Evolutionary conservation across 2,329 filamentous ascomycete species (phyloP), one percentile per base, ranked within the genome.

Genomic region (Lithohypha guttulata): DNA sequence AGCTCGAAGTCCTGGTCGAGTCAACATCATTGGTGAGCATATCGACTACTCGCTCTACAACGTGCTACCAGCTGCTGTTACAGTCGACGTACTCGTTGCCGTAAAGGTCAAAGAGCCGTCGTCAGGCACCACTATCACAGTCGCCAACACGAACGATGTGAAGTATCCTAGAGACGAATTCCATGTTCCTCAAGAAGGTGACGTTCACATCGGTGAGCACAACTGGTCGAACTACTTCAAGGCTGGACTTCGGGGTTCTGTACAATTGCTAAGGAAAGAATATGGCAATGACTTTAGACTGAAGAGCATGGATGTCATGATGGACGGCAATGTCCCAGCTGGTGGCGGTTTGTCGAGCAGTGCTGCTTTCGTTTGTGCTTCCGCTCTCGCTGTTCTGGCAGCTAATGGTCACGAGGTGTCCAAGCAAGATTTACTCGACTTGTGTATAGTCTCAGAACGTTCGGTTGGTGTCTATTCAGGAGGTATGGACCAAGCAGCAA

Each of bases 181-280:
- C 57, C 70, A 77, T 31, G 71, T 95, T 6, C 74, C 81, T 3
- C 53, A 57, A 33, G 67, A 71, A 46, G 67, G 70, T 28, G 64
- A 72, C 8, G 71, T 89, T n/a, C 73, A 81, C 15, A 94, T 98
- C 53, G 86, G 96, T 59, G 74, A 81, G 51, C 82, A 93, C 50
- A 86, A 95, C 63, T 98, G 91, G 91, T 83, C 85, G 42, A 98
- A 96, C 60, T 98, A 98, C 70, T 96, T 98, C 75, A 93, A 91
- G 65, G 84, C 85, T 39, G 91, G 91, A 0, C 68, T 96, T 34
- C 70, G 76, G 23, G 91, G 87, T 20, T 89, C 89, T 1, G 64
- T 94, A 41, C 75, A 83, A 52, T 69, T 93, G 43, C 66, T 98
- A 48, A 71, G 76, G 34, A 75, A 78, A 61, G 80, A 80, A 57